phyloP scores from a whole-genome alignment of 805 yeast genomes.

The Danielia reshetovae region DNA sequence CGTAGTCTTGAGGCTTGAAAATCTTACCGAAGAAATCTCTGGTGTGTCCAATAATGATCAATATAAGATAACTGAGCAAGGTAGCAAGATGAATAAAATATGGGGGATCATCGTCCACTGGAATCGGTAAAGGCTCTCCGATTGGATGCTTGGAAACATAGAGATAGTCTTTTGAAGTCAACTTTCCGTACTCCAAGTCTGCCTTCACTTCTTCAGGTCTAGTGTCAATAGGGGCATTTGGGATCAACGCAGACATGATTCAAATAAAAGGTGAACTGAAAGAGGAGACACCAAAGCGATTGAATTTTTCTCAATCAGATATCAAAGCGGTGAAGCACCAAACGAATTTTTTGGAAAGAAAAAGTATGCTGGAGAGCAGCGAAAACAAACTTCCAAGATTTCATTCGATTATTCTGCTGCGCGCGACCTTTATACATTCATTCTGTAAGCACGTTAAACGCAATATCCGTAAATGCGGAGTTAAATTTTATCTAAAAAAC shows the following conservation, averaged over 20 bases:
- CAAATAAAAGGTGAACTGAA: too few species aligned
- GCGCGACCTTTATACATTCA: too few species aligned
- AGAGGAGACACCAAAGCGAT: too few species aligned
- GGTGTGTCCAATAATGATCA: slow-evolving; percentile 85
- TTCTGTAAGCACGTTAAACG: too few species aligned
- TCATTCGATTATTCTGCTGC: too few species aligned
- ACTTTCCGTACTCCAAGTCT: slow-evolving; percentile 69
- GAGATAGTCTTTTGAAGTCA: slow-evolving; percentile 62
- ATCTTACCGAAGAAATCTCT: slow-evolving; percentile 82
- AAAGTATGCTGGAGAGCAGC: too few species aligned
- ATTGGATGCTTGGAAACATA: slow-evolving; percentile 57
- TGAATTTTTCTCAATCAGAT: too few species aligned
- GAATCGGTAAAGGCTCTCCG: slow-evolving; percentile 56
- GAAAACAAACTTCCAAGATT: too few species aligned
- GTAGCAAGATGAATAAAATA: slow-evolving; percentile 75
- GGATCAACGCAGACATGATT: slow-evolving; percentile 24
- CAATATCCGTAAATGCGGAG: too few species aligned
- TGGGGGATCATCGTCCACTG: slow-evolving; percentile 82
- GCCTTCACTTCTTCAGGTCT: slow-evolving; percentile 30
- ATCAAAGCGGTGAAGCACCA: too few species aligned
- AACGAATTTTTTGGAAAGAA: too few species aligned
- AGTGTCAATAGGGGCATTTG: slow-evolving; percentile 36
- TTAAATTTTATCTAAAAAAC: too few species aligned
- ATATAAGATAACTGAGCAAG: slow-evolving; percentile 76
- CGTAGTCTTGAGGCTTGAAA: slow-evolving; percentile 63